Base-by-base conservation (phyloP, 2,329 filamentous ascomycete genomes). In the Colletotrichum sp. region DNA sequence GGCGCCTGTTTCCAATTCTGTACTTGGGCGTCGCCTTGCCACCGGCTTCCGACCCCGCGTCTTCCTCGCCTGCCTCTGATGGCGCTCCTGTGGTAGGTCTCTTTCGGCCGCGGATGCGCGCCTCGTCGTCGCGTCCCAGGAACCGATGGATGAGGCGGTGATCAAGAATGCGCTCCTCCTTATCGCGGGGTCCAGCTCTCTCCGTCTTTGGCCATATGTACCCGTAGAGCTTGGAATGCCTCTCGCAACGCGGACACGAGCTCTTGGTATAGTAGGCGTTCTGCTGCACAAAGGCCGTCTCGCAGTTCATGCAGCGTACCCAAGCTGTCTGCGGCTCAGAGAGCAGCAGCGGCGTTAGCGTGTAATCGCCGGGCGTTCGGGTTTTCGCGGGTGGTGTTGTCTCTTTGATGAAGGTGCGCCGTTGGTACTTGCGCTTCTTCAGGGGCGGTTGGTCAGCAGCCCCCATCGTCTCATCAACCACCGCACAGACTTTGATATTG, bases 151-250 rank as follows among this genome's bases (percentile, higher is more conserved):
- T 90, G 0, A 90, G 93, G n/a, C 96, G 90, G 82, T 98, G 96
- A 82, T 99, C 96, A 76, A 97, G 89, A 1, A 98, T 88, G 12
- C 92, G 86, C 82, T 93, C 90, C 79, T 94, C 92, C 73, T 91
- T 93, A 82, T 99, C 97, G 24, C 90, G 84, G 18, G 92, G 92
- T 1, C 95, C 95, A 30, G 94, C 92, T 77, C 90, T 94, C 76
- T 98, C 94, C 1, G 97, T 99, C 87, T 99, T 98, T 8, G 97
- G 97, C 97, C 97, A 99, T 73, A 94, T 89, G 82, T 95, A 98
- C 0, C 98, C 98, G 83, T 99, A 99, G 1, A 99, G 87, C 86
- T 98, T 99, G 18, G 95, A 98, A 82, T 99, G 97, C 1, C 97
- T 92, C 86, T 99, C 97, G 84, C 97, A 99, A 8, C 97, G 92